Conservation (phyloP, 2,329 filamentous ascomycete species). For the Aureobasidium subglaciale region DNA sequence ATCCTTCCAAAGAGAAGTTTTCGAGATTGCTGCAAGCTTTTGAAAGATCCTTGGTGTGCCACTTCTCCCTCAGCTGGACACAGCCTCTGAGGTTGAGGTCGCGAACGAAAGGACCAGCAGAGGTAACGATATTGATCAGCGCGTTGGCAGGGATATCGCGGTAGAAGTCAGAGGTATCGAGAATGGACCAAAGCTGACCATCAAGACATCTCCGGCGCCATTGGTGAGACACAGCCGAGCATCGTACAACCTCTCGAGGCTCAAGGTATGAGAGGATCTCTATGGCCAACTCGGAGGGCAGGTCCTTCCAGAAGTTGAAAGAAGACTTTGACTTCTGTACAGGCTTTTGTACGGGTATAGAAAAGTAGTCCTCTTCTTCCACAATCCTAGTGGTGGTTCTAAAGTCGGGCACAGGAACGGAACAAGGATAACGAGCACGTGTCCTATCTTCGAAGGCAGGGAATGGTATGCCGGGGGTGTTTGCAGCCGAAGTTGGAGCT, state of each 20-base stretch:
- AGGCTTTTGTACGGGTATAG: constrained; percentile 26
- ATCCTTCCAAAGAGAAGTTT: constrained; percentile 83
- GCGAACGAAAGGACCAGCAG: constrained; percentile 82
- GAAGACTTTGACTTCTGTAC: constrained; percentile 31
- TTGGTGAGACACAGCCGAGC: constrained; percentile 67
- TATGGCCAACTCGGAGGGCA: constrained; percentile 78
- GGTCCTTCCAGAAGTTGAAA: constrained; percentile 67
- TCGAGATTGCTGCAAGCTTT: constrained; percentile 80
- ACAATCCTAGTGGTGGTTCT: constrained; percentile 41
- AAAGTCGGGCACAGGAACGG: constrained; percentile 58
- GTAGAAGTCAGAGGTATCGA: constrained; percentile 79
- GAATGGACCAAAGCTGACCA: constrained; percentile 81
- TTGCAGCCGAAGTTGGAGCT: constrained; percentile 47
- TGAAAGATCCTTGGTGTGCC: constrained; percentile 68
- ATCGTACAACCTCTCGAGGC: constrained; percentile 73
- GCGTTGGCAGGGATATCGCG: constrained; percentile 76
- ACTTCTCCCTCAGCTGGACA: constrained; percentile 77
- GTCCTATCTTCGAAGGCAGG: constrained; percentile 47
- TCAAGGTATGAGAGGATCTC: constrained; percentile 67
- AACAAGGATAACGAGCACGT: constrained; percentile 45
- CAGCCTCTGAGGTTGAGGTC: constrained; percentile 88
- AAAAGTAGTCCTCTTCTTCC: constrained; percentile 21
- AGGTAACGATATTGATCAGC: constrained; percentile 74
- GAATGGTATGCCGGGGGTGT: constrained; percentile 38
- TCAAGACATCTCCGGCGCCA: constrained; percentile 87